phyloP scores from a whole-genome alignment of 2,329 filamentous ascomycete genomes.

The Paraphoma sp. region DNA sequence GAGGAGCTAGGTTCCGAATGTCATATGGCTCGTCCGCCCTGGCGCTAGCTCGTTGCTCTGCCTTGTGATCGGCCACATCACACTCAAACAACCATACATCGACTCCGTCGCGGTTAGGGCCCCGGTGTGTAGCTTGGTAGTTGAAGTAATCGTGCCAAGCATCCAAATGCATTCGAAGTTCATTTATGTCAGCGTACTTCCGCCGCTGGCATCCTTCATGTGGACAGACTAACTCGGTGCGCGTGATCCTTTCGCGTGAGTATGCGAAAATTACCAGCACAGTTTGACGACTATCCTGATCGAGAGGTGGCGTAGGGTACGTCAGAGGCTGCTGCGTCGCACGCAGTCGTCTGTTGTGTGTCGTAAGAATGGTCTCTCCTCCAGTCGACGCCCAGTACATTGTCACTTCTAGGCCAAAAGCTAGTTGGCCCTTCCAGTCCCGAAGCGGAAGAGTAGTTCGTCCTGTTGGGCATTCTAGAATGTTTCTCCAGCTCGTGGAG shows the following conservation, averaged over 20 bases:
- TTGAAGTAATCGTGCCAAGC: slow-evolving; percentile 45
- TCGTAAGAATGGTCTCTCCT: slow-evolving; percentile 16
- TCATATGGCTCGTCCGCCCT: slow-evolving; percentile 32
- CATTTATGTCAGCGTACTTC: slow-evolving; percentile 15
- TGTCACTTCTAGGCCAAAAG: slow-evolving; percentile 26
- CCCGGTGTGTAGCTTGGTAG: slow-evolving; percentile 19
- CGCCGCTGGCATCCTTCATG: slow-evolving; percentile 17
- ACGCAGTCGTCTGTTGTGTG: slow-evolving; percentile 32
- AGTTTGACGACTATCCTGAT: slow-evolving; percentile 18
- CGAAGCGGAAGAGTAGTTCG: slow-evolving; percentile 15
- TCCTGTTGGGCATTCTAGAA: slow-evolving; percentile 31
- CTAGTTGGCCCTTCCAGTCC: slow-evolving; percentile 16
- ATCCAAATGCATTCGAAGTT: slow-evolving; percentile 45
- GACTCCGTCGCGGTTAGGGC: slow-evolving; percentile 17
- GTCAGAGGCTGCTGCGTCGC: not conserved
- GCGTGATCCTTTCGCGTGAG: slow-evolving; percentile 12
- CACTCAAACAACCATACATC: slow-evolving; percentile 23
- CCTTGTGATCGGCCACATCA: slow-evolving; percentile 24
- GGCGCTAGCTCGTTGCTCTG: slow-evolving; percentile 30
- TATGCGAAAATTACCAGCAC: slow-evolving; percentile 19
- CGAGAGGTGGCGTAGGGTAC: slow-evolving; percentile 12
- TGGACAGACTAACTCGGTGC: slow-evolving; percentile 20
- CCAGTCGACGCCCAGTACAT: slow-evolving; percentile 27
- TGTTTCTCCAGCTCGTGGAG: slow-evolving; percentile 32
- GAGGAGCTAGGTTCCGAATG: slow-evolving; percentile 42